Evolutionary conservation across 2,329 filamentous ascomycete genomes (phyloP).

Genomic region (Penicillium sp.): DNA sequence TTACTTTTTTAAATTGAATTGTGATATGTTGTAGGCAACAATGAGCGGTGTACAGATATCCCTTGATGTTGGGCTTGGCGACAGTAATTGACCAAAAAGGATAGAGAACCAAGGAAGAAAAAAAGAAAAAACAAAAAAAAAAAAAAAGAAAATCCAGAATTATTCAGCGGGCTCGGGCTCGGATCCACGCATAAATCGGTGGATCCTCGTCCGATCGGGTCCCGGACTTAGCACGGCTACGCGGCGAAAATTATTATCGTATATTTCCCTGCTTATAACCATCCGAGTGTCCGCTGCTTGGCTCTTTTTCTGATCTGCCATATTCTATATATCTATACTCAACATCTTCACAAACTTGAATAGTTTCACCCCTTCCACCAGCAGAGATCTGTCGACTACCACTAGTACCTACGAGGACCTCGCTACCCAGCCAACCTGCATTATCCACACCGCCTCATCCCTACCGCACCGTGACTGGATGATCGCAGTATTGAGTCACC

Average conservation of each 20-base stretch:
- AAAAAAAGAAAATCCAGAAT: neutral
- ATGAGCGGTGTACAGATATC: slow-evolving; percentile 1
- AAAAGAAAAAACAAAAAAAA: neutral
- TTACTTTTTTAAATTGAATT: too few species aligned
- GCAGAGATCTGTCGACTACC: too few species aligned
- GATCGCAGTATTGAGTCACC: slow-evolving; percentile 35
- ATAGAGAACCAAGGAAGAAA: neutral
- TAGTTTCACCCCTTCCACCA: too few species aligned
- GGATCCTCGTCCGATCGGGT: slow-evolving; percentile 21
- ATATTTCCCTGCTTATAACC: neutral
- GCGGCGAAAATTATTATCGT: slow-evolving; percentile 16
- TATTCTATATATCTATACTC: neutral
- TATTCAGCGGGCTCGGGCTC: slow-evolving; percentile 17
- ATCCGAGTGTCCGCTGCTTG: neutral
- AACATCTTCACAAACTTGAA: too few species aligned
- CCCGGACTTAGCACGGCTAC: slow-evolving; percentile 21
- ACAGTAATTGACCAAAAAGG: neutral
- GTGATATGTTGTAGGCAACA: too few species aligned
- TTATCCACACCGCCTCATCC: slow-evolving; percentile 30
- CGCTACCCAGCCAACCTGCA: slow-evolving; percentile 4
- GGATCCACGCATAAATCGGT: slow-evolving; percentile 19
- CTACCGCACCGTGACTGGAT: slow-evolving; percentile 31
- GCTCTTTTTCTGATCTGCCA: too few species aligned
- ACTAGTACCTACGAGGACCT: neutral
- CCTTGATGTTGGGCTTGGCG: neutral